phyloP scores from a whole-genome alignment of 116 monocot genomes.

The Trichopus zeylanicus region DNA sequence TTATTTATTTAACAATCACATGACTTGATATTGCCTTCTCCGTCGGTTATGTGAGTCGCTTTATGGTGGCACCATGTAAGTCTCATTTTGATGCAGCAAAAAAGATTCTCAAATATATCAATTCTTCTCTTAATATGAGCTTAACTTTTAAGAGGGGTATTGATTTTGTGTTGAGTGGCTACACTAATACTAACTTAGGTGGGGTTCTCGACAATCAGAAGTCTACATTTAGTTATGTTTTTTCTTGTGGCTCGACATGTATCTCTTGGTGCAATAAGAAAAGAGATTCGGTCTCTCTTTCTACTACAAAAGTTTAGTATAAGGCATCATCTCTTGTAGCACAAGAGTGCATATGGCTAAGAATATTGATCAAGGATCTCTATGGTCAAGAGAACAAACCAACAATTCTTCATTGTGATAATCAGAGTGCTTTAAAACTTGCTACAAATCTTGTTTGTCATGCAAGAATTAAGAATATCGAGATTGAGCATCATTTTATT shows the following conservation, averaged over 20 bases:
- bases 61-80: not conserved
- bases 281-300: too few species aligned
- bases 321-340: not conserved
- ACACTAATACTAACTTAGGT: not conserved
- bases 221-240: conserved; percentile 1
- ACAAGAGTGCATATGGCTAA: too few species aligned
- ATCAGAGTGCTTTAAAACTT: not conserved
- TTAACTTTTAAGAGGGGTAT: not conserved
- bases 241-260: too few species aligned
- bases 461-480: not conserved
- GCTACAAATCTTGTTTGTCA: not conserved
- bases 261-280: too few species aligned
- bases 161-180: not conserved
- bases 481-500: not conserved
- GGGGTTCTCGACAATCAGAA: not conserved
- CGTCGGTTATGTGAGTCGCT: too few species aligned
- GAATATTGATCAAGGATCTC: too few species aligned
- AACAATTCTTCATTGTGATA: not conserved
- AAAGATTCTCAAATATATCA: not conserved
- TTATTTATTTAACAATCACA: conserved; percentile 6
- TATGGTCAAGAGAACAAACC: too few species aligned
- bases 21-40: too few species aligned
- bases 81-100: not conserved
- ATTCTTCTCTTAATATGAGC: not conserved
- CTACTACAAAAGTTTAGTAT: too few species aligned